Conservation (phyloP, 257 asterid species). For the Avicennia marina region DNA sequence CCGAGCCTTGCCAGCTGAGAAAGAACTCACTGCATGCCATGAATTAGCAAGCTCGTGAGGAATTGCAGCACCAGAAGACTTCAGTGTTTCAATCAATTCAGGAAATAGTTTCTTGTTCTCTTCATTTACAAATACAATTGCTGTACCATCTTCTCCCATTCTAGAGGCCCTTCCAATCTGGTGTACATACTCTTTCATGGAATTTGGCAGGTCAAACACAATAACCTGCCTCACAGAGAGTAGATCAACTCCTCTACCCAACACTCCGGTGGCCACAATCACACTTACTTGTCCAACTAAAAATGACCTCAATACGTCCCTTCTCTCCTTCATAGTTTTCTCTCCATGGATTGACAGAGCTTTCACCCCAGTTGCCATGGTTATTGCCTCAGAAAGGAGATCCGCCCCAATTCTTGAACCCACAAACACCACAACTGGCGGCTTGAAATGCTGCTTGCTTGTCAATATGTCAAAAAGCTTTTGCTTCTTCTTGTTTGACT, state of each 20-base stretch:
- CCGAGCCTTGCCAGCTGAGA: slow-evolving; percentile 34
- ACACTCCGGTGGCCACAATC: slow-evolving; percentile 86
- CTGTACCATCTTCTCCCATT: slow-evolving; percentile 75
- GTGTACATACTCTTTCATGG: slow-evolving; percentile 84
- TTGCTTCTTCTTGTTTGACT: slow-evolving; percentile 77
- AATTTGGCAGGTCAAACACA: slow-evolving; percentile 89
- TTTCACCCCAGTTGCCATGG: slow-evolving; percentile 51
- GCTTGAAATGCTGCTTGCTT: slow-evolving; percentile 83
- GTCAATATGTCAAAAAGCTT: slow-evolving; percentile 82
- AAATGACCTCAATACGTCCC: slow-evolving; percentile 63
- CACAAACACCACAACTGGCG: slow-evolving; percentile 89
- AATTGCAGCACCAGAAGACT: slow-evolving; percentile 68
- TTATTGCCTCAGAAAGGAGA: slow-evolving; percentile 80
- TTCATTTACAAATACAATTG: slow-evolving; percentile 74
- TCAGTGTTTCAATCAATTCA: slow-evolving; percentile 53
- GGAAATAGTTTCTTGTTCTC: slow-evolving; percentile 73
- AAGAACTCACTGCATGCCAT: slow-evolving; percentile 26
- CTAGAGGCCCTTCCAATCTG: slow-evolving; percentile 95
- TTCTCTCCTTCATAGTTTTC: slow-evolving; percentile 87
- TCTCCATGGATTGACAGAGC: slow-evolving; percentile 85
- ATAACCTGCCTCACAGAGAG: slow-evolving; percentile 73
- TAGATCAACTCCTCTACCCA: slow-evolving; percentile 86
- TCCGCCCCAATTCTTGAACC: slow-evolving; percentile 87
- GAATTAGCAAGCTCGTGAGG: slow-evolving; percentile 80
- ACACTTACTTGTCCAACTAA: slow-evolving; percentile 72